Conservation (phyloP, 345 rosid genomes). For the Viola odorata region DNA sequence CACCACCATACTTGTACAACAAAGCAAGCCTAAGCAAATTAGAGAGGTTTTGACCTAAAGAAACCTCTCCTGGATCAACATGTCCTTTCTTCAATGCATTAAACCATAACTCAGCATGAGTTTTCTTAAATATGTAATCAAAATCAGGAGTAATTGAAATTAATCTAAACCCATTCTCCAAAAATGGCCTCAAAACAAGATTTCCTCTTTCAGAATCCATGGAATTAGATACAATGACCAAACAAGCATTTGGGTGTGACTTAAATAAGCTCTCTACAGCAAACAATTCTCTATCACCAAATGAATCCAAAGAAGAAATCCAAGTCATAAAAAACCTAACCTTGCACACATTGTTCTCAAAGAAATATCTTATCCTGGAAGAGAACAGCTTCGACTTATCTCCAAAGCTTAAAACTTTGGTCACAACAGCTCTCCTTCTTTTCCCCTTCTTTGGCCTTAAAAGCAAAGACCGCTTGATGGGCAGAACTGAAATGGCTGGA, state of each 20-base stretch:
- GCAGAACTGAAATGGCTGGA: slow-evolving; percentile 16
- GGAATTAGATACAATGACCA: slow-evolving; percentile 66
- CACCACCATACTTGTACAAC: slow-evolving; percentile 79
- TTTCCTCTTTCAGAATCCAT: slow-evolving; percentile 54
- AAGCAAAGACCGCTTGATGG: slow-evolving; percentile 10
- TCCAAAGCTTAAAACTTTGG: slow-evolving; percentile 19
- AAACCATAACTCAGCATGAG: slow-evolving; percentile 69
- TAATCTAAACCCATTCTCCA: slow-evolving; percentile 43
- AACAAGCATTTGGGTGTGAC: slow-evolving; percentile 56
- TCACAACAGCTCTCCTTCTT: neutral
- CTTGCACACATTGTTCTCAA: slow-evolving; percentile 48
- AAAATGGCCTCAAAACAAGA: slow-evolving; percentile 40
- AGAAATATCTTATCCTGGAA: slow-evolving; percentile 35
- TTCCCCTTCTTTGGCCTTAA: slow-evolving; percentile 17
- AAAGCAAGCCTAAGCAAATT: slow-evolving; percentile 67
- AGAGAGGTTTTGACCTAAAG: slow-evolving; percentile 87
- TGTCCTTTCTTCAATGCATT: slow-evolving; percentile 41
- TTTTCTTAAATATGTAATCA: slow-evolving; percentile 50
- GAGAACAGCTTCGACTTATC: slow-evolving; percentile 38
- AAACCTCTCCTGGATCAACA: slow-evolving; percentile 64
- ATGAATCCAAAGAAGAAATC: slow-evolving; percentile 63
- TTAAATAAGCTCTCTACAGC: slow-evolving; percentile 61
- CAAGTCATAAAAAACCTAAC: slow-evolving; percentile 84
- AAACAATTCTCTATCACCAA: slow-evolving; percentile 56
- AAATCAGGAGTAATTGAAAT: slow-evolving; percentile 61